Base-by-base conservation (phyloP, 2,329 filamentous ascomycete genomes). In the Stagonosporopsis tanaceti region DNA sequence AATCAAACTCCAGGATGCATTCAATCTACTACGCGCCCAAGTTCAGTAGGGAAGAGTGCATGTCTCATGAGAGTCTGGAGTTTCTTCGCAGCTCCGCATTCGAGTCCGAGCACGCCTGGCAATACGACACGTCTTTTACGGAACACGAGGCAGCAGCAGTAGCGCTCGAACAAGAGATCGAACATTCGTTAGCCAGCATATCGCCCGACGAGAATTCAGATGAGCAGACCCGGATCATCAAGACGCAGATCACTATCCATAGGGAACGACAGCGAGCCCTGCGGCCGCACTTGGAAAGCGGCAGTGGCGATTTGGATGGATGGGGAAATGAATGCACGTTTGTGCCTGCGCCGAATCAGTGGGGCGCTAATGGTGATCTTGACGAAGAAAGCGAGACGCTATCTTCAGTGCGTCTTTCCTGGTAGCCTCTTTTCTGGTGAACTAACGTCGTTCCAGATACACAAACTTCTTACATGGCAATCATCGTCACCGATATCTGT, bases 301-400 rank as follows among this genome's bases (percentile, higher is more conserved):
- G 72, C 22, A 76, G 73, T 47, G 73, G 70, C 39, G 62, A 68
- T 28, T 66, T 72, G 28, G 73, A 76, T 45, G 73, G 67, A 39
- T 71, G 75, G 52, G 73, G 73, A 20, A 71, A 74, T 41, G 72
- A 75, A 47, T 75, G 72, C 48, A 70, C 73, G 30, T 75, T 76
- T 50, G 69, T 75, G 22, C 69, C 73, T 11, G 73, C 72, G 22
- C 72, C 73, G n/a, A 76, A 74, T 42, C 72, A 75, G 52, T 75
- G 72, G 72, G 72, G 73, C 8, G 73, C 71, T 2, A 75, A 75
- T 24, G 72, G 73, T 14, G 73, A 76, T 42, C 54, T 76, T 32
- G 72, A 76, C 44, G 73, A 76, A 59, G 72, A 75, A 63, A 75
- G 72, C 42, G 72, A 73, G 42, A 75, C 70, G 28, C 52, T 76